Conservation (phyloP, 225 moss, liverwort and hornwort species). For the Pseudoscleropodium purum region DNA sequence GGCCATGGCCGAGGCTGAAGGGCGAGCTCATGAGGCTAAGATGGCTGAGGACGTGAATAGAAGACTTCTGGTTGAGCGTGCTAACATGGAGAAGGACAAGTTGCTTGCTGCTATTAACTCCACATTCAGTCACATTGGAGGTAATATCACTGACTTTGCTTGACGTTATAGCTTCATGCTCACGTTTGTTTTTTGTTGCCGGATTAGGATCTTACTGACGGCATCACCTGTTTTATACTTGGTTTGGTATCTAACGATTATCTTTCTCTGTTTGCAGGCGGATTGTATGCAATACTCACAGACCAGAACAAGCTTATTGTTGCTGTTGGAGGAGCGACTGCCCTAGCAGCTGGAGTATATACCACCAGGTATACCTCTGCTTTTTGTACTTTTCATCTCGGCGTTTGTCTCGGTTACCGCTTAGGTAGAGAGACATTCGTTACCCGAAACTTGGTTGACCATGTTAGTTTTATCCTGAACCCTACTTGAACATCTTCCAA, state of each 20-base stretch:
- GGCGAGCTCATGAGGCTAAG: conserved; percentile 73
- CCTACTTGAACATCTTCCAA: background rate
- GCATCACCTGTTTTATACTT: background rate
- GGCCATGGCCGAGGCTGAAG: conserved; percentile 92
- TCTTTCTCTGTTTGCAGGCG: conserved; percentile 34
- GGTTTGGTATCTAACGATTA: background rate
- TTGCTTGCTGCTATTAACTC: conserved; percentile 73
- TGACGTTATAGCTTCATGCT: background rate
- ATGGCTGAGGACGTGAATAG: conserved; percentile 84
- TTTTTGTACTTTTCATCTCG: background rate
- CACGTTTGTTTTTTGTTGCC: background rate
- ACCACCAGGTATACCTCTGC: conserved; percentile 42
- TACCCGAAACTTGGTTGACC: background rate
- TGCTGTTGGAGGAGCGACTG: conserved; percentile 79
- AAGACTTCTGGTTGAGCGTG: conserved; percentile 74
- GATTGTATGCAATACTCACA: conserved; percentile 68
- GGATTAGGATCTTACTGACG: background rate
- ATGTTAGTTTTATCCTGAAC: background rate
- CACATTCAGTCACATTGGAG: conserved; percentile 82
- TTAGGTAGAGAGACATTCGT: background rate
- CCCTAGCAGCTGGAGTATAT: conserved; percentile 90
- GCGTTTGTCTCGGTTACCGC: background rate
- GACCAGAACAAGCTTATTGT: conserved; percentile 84
- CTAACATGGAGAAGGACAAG: conserved; percentile 87
- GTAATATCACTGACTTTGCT: conserved; percentile 1